Evolutionary conservation across 257 asterid genomes (phyloP).

Genomic region (Nyctanthes arbortristis): DNA sequence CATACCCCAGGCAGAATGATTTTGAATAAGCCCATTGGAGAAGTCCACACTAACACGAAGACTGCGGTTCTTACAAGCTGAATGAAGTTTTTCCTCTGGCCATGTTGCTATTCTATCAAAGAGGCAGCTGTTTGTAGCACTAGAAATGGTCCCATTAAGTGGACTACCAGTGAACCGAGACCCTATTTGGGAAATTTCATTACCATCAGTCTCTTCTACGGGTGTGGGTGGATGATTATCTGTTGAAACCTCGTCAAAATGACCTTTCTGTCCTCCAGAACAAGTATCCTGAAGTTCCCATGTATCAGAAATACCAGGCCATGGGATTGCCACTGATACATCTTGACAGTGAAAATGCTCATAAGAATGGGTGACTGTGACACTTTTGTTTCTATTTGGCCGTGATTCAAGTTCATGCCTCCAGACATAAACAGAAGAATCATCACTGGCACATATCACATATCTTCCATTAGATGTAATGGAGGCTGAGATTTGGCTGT

Average conservation of each 20-base stretch:
- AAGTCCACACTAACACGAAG: conserved; percentile 70
- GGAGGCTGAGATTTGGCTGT: conserved; percentile 95
- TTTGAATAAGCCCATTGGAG: conserved; percentile 53
- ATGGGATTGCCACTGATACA: conserved; percentile 88
- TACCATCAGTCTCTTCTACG: conserved; percentile 54
- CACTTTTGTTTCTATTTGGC: conserved; percentile 75
- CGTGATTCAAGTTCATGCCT: conserved; percentile 82
- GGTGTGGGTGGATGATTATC: conserved; percentile 64
- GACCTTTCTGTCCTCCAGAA: conserved; percentile 41
- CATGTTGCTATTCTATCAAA: conserved; percentile 80
- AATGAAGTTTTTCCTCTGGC: conserved; percentile 86
- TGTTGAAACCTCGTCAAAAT: conserved; percentile 43
- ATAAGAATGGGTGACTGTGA: conserved; percentile 70
- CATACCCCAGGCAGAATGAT: conserved; percentile 84
- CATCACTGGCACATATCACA: conserved; percentile 91
- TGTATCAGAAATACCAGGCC: conserved; percentile 74
- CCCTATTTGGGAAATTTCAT: conserved; percentile 48
- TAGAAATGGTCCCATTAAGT: conserved; percentile 48
- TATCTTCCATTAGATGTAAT: conserved; percentile 81
- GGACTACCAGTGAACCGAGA: conserved; percentile 65
- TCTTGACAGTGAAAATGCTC: conserved; percentile 93
- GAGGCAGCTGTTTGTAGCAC: conserved; percentile 62
- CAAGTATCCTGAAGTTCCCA: conserved; percentile 45
- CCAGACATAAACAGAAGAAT: conserved; percentile 90
- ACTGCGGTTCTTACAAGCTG: conserved; percentile 58